phyloP scores from a whole-genome alignment of 768 basidiomycete species.

The Lactifluus subvellereus region DNA sequence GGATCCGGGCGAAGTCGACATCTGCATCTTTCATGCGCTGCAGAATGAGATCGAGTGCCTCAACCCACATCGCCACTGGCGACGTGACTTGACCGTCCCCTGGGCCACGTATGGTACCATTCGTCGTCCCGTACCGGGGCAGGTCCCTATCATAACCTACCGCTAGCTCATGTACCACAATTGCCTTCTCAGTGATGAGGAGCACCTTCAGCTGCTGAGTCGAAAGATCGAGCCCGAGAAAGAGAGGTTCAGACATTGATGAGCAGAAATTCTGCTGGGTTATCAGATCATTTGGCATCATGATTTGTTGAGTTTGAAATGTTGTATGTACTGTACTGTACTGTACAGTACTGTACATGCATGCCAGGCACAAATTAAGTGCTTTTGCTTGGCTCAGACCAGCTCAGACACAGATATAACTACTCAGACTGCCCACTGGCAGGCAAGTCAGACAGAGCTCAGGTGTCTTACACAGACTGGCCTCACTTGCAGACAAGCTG shows the following conservation, averaged over 20 bases:
- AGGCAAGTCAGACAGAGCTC: no score
- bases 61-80: slow-evolving; percentile 81
- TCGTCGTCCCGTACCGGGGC: slow-evolving; percentile 57
- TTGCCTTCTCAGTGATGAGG: slow-evolving; percentile 50
- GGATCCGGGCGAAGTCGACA: slow-evolving; percentile 53
- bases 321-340: no score
- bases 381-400: no score
- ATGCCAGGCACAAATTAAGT: no score
- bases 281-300: neutral
- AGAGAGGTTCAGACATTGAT: slow-evolving; percentile 34
- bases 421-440: no score
- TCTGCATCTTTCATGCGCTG: slow-evolving; percentile 52
- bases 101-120: slow-evolving; percentile 61
- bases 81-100: slow-evolving; percentile 69
- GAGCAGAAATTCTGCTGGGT: neutral
- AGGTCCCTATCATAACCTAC: slow-evolving; percentile 81
- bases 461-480: no score
- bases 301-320: no score
- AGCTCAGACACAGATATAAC: no score
- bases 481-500: no score
- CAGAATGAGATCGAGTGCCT: slow-evolving; percentile 75
- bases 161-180: slow-evolving; percentile 59
- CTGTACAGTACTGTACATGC: no score
- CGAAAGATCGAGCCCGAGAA: slow-evolving; percentile 81
- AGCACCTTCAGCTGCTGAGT: slow-evolving; percentile 83